Evolutionary conservation across 129 eudicot genomes (phyloP), one percentile per base, ranked within the genome.

Genomic region (Escallonia herrerae): DNA sequence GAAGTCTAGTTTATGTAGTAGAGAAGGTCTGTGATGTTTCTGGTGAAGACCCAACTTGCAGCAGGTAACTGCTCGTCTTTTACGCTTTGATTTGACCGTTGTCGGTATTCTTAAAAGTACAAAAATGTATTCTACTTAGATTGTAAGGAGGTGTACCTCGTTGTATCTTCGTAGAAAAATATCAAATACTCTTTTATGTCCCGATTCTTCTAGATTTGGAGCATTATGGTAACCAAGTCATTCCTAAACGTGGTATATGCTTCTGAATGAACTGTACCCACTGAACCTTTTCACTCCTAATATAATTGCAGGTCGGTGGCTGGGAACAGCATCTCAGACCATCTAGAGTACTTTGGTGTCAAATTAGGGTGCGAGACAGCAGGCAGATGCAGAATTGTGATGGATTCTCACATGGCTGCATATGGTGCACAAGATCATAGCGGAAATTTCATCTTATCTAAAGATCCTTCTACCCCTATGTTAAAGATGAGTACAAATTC

Each of bases 31-130:
- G 99, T 64, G 96, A 94, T 76, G 90, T 68, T 57, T 86, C 99
- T 15, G 99, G 99, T 52, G 99, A 94, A 82, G 96, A 89, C 71
- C 96, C 99, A 15, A 61, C 78, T 62, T 94, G 99, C 78, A 94
- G 99, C 86, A 82, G 96, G 99, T 83, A 82, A 67, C 13, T 15
- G 62, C 42, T 74, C 12, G 52, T 33, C 44, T 53, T 46, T 12
- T 5, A 3, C 42, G 53, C 7, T n/a, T 38, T 56, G 15, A 39
- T 40, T 48, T 45, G 11, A 45, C 33, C 40, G 37, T 56, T 49
- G 42, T 45, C 8, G 42, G 43, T 56, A 15, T 14, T 62, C 40
- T 4, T 5, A 52, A 9, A 62, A 10, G 22, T 46, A 4, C n/a
- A n/a, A n/a, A n/a, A n/a, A n/a, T n/a, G n/a, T 12, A 8, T 4